These are phyloP conservation scores for Lasiosphaeris hirsuta DNA, from an alignment of 495 filamentous ascomycete species.

Conservation along the genomic window DNA sequence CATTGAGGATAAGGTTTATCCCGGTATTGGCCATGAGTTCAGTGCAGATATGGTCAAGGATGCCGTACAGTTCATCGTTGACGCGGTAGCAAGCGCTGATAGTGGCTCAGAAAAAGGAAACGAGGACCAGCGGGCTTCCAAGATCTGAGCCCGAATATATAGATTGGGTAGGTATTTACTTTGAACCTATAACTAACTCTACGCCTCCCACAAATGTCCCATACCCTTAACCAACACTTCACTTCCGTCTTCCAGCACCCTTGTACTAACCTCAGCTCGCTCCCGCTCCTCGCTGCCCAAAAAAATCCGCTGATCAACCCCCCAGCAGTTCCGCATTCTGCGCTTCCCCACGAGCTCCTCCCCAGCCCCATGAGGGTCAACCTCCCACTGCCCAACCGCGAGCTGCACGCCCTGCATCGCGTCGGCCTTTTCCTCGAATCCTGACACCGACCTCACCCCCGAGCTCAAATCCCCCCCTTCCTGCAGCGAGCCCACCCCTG, in stretches of 20 bases:
- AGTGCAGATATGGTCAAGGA: constrained; percentile 69
- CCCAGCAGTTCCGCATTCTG: constrained; percentile 47
- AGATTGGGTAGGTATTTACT: background rate
- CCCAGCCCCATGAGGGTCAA: constrained; percentile 47
- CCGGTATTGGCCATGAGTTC: constrained; percentile 69
- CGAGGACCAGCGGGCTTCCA: constrained; percentile 13
- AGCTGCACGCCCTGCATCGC: constrained; percentile 38
- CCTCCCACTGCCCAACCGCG: constrained; percentile 45
- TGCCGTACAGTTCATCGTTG: constrained; percentile 61
- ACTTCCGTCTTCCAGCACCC: constrained; percentile 21
- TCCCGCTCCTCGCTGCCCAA: constrained; percentile 29
- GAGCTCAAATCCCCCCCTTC: constrained; percentile 10
- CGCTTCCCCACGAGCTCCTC: constrained; percentile 47
- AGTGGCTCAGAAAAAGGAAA: background rate
- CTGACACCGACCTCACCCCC: background rate
- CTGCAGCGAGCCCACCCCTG: constrained; percentile 34
- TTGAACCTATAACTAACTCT: constrained; percentile 32
- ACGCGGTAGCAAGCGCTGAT: constrained; percentile 37
- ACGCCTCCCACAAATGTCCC: background rate
- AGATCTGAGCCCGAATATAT: constrained; percentile 19
- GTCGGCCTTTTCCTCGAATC: constrained; percentile 27
- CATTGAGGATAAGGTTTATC: constrained; percentile 71
- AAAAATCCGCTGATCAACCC: constrained; percentile 39
- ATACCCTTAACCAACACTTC: constrained; percentile 35
- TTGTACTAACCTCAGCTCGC: constrained; percentile 33